Conservation (phyloP, 139 green algal genomes). For the Closterium sp. region DNA sequence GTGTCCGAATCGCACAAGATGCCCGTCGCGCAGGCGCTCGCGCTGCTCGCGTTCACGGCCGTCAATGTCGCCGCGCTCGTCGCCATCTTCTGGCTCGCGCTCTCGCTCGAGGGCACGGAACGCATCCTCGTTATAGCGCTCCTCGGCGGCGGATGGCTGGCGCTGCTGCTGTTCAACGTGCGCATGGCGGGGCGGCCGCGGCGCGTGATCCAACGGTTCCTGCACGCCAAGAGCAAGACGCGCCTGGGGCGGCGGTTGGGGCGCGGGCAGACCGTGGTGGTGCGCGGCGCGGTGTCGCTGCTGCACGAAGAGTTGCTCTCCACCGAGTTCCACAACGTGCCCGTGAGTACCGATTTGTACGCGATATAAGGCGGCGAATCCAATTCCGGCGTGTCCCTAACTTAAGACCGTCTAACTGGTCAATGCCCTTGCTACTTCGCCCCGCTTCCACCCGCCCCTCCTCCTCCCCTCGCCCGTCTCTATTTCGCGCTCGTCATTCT, state of each 20-base stretch:
- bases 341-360: not conserved
- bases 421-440: too few species aligned
- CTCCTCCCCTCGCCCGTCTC: too few species aligned
- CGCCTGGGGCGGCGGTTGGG: not conserved
- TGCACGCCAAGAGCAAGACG: slow-evolving; percentile 1
- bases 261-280: slow-evolving; percentile 9
- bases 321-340: not conserved
- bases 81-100: not conserved
- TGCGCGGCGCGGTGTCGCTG: slow-evolving; percentile 10
- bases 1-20: not conserved
- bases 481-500: too few species aligned
- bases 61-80: not conserved
- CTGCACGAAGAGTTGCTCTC: slow-evolving; percentile 1
- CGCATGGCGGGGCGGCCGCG: slow-evolving; percentile 7
- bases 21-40: not conserved
- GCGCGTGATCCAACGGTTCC: not conserved
- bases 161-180: slow-evolving; percentile 9
- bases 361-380: not conserved
- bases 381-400: too few species aligned
- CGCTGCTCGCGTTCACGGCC: not conserved
- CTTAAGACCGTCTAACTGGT: too few species aligned
- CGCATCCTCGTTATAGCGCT: not conserved
- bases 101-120: not conserved
- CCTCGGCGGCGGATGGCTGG: not conserved
- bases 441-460: too few species aligned